Percentiles rank a stretch among this genome's conserved stretches.
Evolutionary conservation across 2,329 filamentous ascomycete species (phyloP).

Genomic region (Mollisiaceae sp.): DNA sequence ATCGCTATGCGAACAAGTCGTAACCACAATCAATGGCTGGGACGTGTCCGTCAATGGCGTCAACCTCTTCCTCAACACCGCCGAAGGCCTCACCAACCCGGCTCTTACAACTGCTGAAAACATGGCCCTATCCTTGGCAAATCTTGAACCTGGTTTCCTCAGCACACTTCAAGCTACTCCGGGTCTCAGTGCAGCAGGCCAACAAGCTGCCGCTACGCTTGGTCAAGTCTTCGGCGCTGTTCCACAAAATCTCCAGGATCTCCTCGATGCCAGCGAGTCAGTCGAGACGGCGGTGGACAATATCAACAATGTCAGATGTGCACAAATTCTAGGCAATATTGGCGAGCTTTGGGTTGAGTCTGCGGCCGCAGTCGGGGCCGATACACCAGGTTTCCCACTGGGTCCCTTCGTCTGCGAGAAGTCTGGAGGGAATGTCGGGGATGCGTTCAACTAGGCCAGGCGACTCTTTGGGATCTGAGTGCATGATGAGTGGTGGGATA

Average conservation of each 20-base stretch:
- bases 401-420: slow-evolving; percentile 6
- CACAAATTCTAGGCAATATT: slow-evolving; percentile 14
- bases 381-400: slow-evolving; percentile 8
- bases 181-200: slow-evolving; percentile 5
- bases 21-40: slow-evolving; percentile 7
- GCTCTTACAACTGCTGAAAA: neutral
- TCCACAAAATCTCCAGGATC: slow-evolving; percentile 6
- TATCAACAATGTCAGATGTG: slow-evolving; percentile 15
- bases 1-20: slow-evolving; percentile 9
- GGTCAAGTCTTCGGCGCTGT: slow-evolving; percentile 11
- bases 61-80: slow-evolving; percentile 13
- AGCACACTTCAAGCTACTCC: slow-evolving; percentile 9
- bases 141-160: slow-evolving; percentile 14
- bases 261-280: neutral
- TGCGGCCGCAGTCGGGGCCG: slow-evolving; percentile 14
- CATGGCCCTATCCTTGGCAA: slow-evolving; percentile 5
- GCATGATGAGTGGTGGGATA: neutral
- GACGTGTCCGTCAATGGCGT: slow-evolving; percentile 14
- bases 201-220: slow-evolving; percentile 8
- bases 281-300: slow-evolving; percentile 11
- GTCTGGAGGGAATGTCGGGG: slow-evolving; percentile 1
- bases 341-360: slow-evolving; percentile 12
- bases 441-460: slow-evolving; percentile 9
- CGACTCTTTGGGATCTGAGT: neutral
- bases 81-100: neutral